Conservation (phyloP, 2,329 filamentous ascomycete genomes). For the Exophiala aquamarina region DNA sequence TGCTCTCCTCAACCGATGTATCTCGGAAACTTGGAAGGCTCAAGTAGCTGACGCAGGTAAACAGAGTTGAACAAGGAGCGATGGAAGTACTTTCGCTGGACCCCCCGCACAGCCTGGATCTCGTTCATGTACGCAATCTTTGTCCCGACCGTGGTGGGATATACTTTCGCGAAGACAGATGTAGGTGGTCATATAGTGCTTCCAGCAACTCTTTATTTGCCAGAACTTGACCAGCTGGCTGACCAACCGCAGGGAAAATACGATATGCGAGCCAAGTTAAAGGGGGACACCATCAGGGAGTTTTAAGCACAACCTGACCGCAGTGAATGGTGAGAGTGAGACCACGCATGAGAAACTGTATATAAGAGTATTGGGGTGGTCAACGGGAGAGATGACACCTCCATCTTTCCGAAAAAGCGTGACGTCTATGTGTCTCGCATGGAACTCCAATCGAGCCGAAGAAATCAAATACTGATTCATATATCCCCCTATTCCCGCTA, state of each 20-base stretch:
- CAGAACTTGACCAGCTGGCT: slow-evolving; percentile 29
- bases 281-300: slow-evolving; percentile 79
- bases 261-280: slow-evolving; percentile 81
- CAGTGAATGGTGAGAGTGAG: too few species aligned
- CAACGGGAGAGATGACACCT: too few species aligned
- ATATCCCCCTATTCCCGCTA: too few species aligned
- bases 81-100: slow-evolving; percentile 96
- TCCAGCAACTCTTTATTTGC: too few species aligned
- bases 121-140: slow-evolving; percentile 73
- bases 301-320: slow-evolving; percentile 53
- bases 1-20: neutral
- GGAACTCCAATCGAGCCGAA: too few species aligned
- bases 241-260: slow-evolving; percentile 70
- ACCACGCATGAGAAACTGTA: too few species aligned
- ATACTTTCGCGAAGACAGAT: slow-evolving; percentile 76
- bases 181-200: slow-evolving; percentile 72
- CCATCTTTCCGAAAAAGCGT: too few species aligned
- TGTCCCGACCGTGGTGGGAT: slow-evolving; percentile 70
- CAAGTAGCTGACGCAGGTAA: slow-evolving; percentile 43
- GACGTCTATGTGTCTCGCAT: too few species aligned
- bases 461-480: too few species aligned
- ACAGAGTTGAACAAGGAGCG: slow-evolving; percentile 68
- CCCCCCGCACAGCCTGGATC: slow-evolving; percentile 74
- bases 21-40: neutral
- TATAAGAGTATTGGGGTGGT: too few species aligned